Conservation (phyloP, 2,329 filamentous ascomycete genomes). For the Clonostachys sp. region DNA sequence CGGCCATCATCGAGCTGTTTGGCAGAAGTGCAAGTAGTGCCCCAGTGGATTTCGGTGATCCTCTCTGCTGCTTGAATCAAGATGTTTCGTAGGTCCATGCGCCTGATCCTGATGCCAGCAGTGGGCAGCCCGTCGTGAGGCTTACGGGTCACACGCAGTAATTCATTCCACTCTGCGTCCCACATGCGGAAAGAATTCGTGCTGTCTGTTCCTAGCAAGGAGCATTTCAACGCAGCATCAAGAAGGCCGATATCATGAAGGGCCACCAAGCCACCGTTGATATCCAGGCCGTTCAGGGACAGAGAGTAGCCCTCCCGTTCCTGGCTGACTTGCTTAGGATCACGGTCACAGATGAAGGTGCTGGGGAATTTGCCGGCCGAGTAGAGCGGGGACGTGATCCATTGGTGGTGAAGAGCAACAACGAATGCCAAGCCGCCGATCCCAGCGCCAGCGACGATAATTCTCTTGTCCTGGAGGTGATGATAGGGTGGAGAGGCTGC, state of each 20-base stretch:
- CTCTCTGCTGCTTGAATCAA: slow-evolving; percentile 17
- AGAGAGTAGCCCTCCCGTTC: slow-evolving; percentile 30
- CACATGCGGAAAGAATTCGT: slow-evolving; percentile 31
- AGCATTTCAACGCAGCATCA: slow-evolving; percentile 19
- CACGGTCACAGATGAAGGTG: slow-evolving; percentile 35
- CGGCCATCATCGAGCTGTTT: slow-evolving; percentile 10
- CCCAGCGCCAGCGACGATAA: slow-evolving; percentile 36
- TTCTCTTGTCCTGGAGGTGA: slow-evolving; percentile 31
- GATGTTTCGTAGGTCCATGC: slow-evolving; percentile 24
- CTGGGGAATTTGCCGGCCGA: slow-evolving; percentile 13
- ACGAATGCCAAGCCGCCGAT: slow-evolving; percentile 36
- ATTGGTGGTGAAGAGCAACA: slow-evolving; percentile 29
- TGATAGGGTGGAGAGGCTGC: slow-evolving; percentile 4
- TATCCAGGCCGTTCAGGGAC: slow-evolving; percentile 26
- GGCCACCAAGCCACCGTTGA: slow-evolving; percentile 26
- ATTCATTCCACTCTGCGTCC: slow-evolving; percentile 26
- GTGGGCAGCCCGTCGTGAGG: slow-evolving; percentile 25
- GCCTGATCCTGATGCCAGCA: slow-evolving; percentile 25
- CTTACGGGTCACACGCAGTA: slow-evolving; percentile 20
- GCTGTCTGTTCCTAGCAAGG: slow-evolving; percentile 20
- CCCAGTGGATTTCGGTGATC: slow-evolving; percentile 15
- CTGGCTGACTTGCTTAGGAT: slow-evolving; percentile 18
- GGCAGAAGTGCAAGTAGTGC: slow-evolving; percentile 13
- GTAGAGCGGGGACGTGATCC: slow-evolving; percentile 14
- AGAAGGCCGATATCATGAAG: slow-evolving; percentile 31